Percentiles rank a stretch among this genome's conserved stretches.
Conservation (phyloP, 2,329 filamentous ascomycete species). For the Chaetoscypha palmicola region DNA sequence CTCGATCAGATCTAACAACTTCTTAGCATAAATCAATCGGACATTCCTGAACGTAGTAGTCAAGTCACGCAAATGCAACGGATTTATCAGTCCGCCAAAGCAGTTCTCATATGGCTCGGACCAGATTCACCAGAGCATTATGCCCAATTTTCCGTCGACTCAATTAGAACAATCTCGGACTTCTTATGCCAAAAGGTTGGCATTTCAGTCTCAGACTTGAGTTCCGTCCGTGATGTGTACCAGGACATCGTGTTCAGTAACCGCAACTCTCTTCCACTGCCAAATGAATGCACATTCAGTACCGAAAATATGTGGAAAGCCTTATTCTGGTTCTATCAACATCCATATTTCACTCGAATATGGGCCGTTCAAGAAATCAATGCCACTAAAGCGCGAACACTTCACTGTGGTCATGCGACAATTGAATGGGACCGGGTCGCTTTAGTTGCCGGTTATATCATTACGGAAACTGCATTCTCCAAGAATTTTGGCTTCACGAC, state of each 20-base stretch:
- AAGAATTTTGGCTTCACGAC: constrained; percentile 21
- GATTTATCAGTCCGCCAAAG: constrained; percentile 25
- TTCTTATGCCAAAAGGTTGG: constrained; percentile 11
- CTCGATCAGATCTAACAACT: constrained; percentile 2
- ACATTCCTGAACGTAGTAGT: constrained; percentile 21
- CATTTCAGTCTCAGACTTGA: constrained; percentile 9
- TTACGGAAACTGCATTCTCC: constrained; percentile 25
- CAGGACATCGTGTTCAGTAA: constrained; percentile 18
- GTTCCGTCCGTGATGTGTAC: constrained; percentile 9
- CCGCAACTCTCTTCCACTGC: constrained; percentile 15
- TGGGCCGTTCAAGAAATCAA: constrained; percentile 25
- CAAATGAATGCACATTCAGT: constrained; percentile 21
- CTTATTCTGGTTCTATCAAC: constrained; percentile 22
- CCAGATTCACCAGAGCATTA: constrained; percentile 8
- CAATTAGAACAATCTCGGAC: constrained; percentile 10
- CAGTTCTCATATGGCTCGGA: constrained; percentile 27
- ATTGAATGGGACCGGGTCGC: constrained; percentile 24
- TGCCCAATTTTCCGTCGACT: constrained; percentile 7
- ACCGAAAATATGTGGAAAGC: constrained; percentile 20
- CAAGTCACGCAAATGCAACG: constrained; percentile 27
- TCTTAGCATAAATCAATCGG: constrained; percentile 23
- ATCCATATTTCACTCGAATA: constrained; percentile 22
- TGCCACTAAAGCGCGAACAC: constrained; percentile 18
- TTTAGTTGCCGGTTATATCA: constrained; percentile 26
- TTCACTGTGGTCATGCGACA: constrained; percentile 21